Conservation (phyloP, 257 asterid species). For the Fraxinus cuspidata region DNA sequence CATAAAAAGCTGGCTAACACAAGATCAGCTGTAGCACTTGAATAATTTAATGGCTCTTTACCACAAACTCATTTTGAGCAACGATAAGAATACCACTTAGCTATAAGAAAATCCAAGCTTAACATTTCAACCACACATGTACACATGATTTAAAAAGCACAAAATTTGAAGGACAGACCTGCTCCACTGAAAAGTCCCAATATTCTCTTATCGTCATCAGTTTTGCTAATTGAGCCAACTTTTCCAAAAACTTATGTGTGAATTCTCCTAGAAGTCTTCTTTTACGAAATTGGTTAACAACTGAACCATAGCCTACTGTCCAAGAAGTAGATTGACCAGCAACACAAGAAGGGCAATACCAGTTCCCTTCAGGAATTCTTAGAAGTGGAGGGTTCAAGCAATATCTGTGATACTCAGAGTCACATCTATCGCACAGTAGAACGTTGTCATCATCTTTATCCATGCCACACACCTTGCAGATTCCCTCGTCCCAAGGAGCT, state of each 20-base stretch:
- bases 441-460: constrained; percentile 94
- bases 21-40: constrained; percentile 25
- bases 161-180: constrained; percentile 47
- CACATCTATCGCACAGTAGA: constrained; percentile 84
- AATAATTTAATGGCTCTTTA: neutral
- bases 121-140: constrained; percentile 14
- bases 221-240: constrained; percentile 60
- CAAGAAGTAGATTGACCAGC: constrained; percentile 43
- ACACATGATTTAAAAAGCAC: neutral
- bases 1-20: neutral
- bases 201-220: constrained; percentile 74
- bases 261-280: constrained; percentile 50
- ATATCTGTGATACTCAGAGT: constrained; percentile 87
- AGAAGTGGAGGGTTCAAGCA: constrained; percentile 94
- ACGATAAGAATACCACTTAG: neutral
- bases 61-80: neutral
- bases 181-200: constrained; percentile 81
- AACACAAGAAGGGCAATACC: constrained; percentile 96
- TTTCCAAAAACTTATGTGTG: constrained; percentile 49
- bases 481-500: constrained; percentile 99
- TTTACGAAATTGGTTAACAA: constrained; percentile 37
- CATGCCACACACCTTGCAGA: constrained; percentile 93
- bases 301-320: constrained; percentile 38
- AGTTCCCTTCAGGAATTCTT: constrained; percentile 81
- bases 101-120: neutral